phyloP scores from a whole-genome alignment of 2,329 filamentous ascomycete species.

The Grosmannia huntii region DNA sequence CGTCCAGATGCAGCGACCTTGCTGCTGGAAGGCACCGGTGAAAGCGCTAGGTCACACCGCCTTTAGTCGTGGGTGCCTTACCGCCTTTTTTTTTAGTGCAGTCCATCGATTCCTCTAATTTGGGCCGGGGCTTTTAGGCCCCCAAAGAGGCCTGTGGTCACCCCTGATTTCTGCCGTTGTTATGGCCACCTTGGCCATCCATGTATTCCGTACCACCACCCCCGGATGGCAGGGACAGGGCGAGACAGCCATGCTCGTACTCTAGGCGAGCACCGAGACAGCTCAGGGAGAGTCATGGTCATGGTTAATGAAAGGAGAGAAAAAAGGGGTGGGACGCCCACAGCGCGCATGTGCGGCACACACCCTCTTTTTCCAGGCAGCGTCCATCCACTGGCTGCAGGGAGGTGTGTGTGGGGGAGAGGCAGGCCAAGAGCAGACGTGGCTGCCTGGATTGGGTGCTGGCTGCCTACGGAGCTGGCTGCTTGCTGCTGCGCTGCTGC shows the following conservation, averaged over 20 bases:
- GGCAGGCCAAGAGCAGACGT: background rate
- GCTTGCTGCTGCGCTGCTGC: background rate
- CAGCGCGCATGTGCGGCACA: background rate
- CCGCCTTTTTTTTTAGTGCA: too few species aligned
- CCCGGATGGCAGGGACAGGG: background rate
- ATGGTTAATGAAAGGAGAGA: background rate
- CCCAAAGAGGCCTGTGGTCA: background rate
- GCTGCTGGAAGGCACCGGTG: too few species aligned
- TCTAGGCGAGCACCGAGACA: background rate
- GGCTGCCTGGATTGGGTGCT: background rate
- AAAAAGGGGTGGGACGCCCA: background rate
- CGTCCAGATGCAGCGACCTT: background rate
- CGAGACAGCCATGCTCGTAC: background rate
- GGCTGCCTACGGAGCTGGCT: background rate
- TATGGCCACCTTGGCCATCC: background rate
- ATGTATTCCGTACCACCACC: too few species aligned
- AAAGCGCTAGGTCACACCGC: too few species aligned
- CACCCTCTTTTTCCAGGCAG: background rate
- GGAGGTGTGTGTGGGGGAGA: background rate
- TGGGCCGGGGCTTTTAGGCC: background rate
- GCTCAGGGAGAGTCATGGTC: background rate
- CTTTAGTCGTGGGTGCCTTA: too few species aligned
- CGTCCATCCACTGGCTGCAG: background rate
- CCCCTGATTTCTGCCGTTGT: constrained; percentile 2
- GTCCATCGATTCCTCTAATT: too few species aligned